Conservation (phyloP, 768 basidiomycete genomes). For the Pleurotus djamor region DNA sequence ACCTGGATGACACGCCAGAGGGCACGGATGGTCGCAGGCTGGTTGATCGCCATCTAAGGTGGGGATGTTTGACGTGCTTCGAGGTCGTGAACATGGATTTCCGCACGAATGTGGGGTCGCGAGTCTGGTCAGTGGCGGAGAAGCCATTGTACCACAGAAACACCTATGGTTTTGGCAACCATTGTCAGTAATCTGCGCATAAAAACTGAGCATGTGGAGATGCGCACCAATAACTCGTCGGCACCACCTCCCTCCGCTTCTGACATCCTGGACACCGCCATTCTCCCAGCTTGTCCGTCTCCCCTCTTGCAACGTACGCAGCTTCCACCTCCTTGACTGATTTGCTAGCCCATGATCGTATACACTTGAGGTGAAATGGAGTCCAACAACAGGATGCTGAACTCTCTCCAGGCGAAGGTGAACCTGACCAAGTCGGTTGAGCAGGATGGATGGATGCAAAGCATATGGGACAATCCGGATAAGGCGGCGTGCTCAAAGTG, state of each 20-base stretch:
- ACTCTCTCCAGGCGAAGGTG: constrained; percentile 41
- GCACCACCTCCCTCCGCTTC: constrained; percentile 64
- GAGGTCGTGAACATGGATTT: constrained; percentile 59
- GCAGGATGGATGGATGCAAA: constrained; percentile 76
- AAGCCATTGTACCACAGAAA: constrained; percentile 75
- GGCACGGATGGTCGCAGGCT: constrained; percentile 80
- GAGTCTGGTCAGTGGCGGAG: constrained; percentile 69
- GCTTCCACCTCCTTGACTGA: constrained; percentile 71
- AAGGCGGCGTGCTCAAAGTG: constrained; percentile 66
- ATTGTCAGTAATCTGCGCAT: neutral
- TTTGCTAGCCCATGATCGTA: constrained; percentile 84
- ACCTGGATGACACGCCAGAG: constrained; percentile 88
- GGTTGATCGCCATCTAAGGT: constrained; percentile 17
- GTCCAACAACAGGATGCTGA: constrained; percentile 70
- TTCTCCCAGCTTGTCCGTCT: constrained; percentile 58
- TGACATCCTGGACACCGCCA: constrained; percentile 98
- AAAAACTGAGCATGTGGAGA: neutral
- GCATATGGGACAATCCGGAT: constrained; percentile 81
- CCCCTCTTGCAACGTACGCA: constrained; percentile 73
- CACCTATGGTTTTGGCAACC: constrained; percentile 46
- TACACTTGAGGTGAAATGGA: constrained; percentile 89
- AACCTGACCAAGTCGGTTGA: constrained; percentile 88
- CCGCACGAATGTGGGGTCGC: constrained; percentile 80
- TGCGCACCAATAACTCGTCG: constrained; percentile 61
- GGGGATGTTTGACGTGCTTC: constrained; percentile 16